phyloP scores from a whole-genome alignment of 257 asterid genomes.

The Jaltomata sinuosa region DNA sequence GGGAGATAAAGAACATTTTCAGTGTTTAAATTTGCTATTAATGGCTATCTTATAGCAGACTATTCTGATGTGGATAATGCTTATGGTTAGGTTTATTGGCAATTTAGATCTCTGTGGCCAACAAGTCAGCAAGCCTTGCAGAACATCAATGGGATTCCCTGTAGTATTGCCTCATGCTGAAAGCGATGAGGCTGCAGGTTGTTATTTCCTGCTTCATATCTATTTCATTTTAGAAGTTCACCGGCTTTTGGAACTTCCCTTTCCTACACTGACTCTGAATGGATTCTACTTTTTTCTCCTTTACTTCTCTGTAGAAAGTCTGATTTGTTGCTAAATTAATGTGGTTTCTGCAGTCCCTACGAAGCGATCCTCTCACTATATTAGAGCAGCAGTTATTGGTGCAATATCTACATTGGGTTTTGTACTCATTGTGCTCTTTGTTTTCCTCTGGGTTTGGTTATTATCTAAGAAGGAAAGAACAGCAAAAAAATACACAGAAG shows the following conservation, averaged over 20 bases:
- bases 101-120: constrained; percentile 95
- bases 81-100: constrained; percentile 74
- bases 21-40: not conserved
- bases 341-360: constrained; percentile 33
- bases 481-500: constrained; percentile 76
- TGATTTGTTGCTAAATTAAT: not conserved
- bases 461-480: constrained; percentile 80
- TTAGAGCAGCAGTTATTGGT: constrained; percentile 77
- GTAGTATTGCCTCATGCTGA: constrained; percentile 89
- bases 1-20: not conserved
- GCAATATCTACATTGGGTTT: constrained; percentile 63
- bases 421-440: constrained; percentile 50
- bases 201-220: not conserved
- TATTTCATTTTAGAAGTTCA: not conserved
- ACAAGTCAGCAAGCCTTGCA: constrained; percentile 84
- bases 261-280: not conserved
- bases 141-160: constrained; percentile 94
- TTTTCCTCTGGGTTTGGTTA: constrained; percentile 60
- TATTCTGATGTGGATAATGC: constrained; percentile 29
- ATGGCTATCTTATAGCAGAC: not conserved
- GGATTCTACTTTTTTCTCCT: not conserved
- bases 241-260: not conserved
- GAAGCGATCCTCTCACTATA: constrained; percentile 56
- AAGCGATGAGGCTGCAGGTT: constrained; percentile 81
- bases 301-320: not conserved